Evolutionary conservation across 1,284 basidiomycete genomes (phyloP).

Genomic region (Papiliotrema laurentii): DNA sequence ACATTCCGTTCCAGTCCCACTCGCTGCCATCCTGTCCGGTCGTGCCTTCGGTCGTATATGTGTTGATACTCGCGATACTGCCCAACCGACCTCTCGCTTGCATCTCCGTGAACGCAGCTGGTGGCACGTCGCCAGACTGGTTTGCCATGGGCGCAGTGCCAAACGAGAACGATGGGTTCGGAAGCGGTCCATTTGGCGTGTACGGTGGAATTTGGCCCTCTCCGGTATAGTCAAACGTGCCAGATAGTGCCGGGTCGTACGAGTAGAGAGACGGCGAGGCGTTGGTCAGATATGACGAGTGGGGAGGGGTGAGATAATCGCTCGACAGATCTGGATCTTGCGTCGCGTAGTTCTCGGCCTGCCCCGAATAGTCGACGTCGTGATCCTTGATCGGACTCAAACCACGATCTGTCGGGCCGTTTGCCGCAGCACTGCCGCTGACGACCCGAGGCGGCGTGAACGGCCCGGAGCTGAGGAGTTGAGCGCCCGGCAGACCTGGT

Average conservation of each 20-base stretch:
- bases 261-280: slow-evolving; percentile 7
- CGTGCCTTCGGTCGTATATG: slow-evolving; percentile 19
- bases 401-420: slow-evolving; percentile 14
- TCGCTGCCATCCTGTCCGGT: slow-evolving; percentile 25
- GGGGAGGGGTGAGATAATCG: slow-evolving; percentile 21
- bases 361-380: slow-evolving; percentile 10
- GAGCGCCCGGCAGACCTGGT: slow-evolving; percentile 25
- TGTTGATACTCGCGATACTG: slow-evolving; percentile 31
- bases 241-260: background rate
- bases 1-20: background rate
- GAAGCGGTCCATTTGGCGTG: slow-evolving; percentile 31
- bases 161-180: slow-evolving; percentile 40
- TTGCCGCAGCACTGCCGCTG: slow-evolving; percentile 8
- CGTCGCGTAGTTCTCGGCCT: slow-evolving; percentile 1
- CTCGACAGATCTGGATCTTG: slow-evolving; percentile 12
- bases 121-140: slow-evolving; percentile 9
- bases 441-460: slow-evolving; percentile 41
- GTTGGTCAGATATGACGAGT: slow-evolving; percentile 16
- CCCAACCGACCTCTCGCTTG: slow-evolving; percentile 35
- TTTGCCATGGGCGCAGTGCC: slow-evolving; percentile 16
- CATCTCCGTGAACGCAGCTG: slow-evolving; percentile 22
- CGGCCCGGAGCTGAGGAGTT: slow-evolving; percentile 36
- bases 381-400: slow-evolving; percentile 38
- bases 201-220: slow-evolving; percentile 9
- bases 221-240: background rate